phyloP scores from a whole-genome alignment of 805 yeast genomes.

The Monosporozyma servazzii region DNA sequence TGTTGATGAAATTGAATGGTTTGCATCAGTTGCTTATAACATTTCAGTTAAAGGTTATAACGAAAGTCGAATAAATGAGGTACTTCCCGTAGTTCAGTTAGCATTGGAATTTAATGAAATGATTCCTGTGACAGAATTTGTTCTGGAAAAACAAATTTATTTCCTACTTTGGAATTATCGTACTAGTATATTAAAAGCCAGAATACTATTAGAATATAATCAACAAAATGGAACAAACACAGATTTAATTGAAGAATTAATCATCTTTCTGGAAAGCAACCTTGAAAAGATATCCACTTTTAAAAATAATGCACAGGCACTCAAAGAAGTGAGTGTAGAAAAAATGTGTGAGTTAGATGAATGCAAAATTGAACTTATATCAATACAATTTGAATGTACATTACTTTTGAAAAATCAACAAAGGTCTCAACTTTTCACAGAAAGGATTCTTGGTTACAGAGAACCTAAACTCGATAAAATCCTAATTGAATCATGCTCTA shows the following conservation, averaged over 20 bases:
- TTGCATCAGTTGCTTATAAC: constrained; percentile 31
- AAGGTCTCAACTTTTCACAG: neutral
- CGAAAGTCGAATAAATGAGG: constrained; percentile 6
- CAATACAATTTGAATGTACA: constrained; percentile 21
- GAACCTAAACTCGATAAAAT: neutral
- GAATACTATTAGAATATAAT: neutral
- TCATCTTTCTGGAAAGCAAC: neutral
- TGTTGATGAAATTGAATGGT: constrained; percentile 34
- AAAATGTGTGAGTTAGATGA: constrained; percentile 8
- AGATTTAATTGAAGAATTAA: constrained; percentile 4
- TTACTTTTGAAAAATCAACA: constrained; percentile 9
- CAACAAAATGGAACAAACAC: constrained; percentile 3
- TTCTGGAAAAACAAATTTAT: constrained; percentile 15
- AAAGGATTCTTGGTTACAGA: neutral
- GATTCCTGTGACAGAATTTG: constrained; percentile 14
- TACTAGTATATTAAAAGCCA: constrained; percentile 6
- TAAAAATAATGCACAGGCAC: constrained; percentile 5
- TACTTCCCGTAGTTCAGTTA: constrained; percentile 14
- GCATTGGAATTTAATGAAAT: constrained; percentile 14
- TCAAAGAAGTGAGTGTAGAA: neutral
- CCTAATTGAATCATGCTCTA: constrained; percentile 8
- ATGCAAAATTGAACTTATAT: constrained; percentile 17
- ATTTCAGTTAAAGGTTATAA: constrained; percentile 21
- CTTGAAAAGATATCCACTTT: neutral
- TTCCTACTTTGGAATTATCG: constrained; percentile 24